phyloP scores from a whole-genome alignment of 2,329 filamentous ascomycete genomes.

The Calonectria pteridis region DNA sequence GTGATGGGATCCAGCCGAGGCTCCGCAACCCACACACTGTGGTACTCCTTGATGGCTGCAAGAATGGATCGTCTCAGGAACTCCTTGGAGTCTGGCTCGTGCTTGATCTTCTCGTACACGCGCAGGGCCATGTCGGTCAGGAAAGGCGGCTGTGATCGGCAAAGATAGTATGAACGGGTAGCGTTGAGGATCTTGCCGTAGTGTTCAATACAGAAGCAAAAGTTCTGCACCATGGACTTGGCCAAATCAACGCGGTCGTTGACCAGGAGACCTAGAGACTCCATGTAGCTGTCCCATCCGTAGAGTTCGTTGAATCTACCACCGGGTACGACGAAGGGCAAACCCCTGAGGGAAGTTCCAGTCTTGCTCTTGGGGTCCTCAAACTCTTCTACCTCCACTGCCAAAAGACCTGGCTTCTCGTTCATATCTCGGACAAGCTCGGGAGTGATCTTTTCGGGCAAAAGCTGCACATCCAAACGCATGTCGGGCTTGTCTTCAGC shows the following conservation, averaged over 20 bases:
- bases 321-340: slow-evolving; percentile 97
- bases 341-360: slow-evolving; percentile 78
- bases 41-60: slow-evolving; percentile 97
- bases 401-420: slow-evolving; percentile 87
- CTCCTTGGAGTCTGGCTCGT: slow-evolving; percentile 82
- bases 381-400: slow-evolving; percentile 87
- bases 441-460: slow-evolving; percentile 82
- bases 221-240: slow-evolving; percentile 95
- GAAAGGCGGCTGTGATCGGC: slow-evolving; percentile 94
- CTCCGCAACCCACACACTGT: slow-evolving; percentile 85
- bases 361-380: slow-evolving; percentile 69
- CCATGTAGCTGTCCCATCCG: slow-evolving; percentile 99
- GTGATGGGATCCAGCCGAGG: slow-evolving; percentile 83
- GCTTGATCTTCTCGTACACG: slow-evolving; percentile 93
- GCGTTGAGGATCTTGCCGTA: slow-evolving; percentile 99
- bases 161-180: slow-evolving; percentile 95
- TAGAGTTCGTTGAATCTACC: slow-evolving; percentile 99
- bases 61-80: slow-evolving; percentile 85
- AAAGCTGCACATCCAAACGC: slow-evolving; percentile 85
- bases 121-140: slow-evolving; percentile 96
- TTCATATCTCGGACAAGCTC: slow-evolving; percentile 88
- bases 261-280: slow-evolving; percentile 87
- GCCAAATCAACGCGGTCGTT: slow-evolving; percentile 88
- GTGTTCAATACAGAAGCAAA: slow-evolving; percentile 98
- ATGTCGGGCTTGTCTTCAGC: slow-evolving; percentile 85